Percentiles rank a stretch among this genome's conserved stretches.
Evolutionary conservation across 495 filamentous ascomycete genomes (phyloP).

Genomic region (Paragyromitra xinjiangensis): DNA sequence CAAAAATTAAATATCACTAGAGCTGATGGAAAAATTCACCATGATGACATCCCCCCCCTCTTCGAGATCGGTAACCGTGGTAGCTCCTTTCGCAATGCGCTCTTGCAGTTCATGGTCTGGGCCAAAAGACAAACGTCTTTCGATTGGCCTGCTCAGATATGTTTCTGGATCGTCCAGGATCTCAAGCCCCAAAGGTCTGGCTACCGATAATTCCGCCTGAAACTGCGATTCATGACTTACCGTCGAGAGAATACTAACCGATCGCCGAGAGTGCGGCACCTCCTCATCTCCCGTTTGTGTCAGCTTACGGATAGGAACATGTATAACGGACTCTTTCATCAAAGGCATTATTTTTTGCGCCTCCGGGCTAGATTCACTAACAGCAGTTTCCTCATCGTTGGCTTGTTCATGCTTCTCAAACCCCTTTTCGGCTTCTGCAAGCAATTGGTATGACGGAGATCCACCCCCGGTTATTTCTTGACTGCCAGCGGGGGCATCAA

Average conservation of each 20-base stretch:
- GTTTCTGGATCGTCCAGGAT: constrained; percentile 23
- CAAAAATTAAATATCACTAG: not conserved
- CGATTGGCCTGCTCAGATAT: constrained; percentile 28
- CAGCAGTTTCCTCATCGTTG: not conserved
- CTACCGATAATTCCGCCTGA: constrained; percentile 9
- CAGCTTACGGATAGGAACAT: constrained; percentile 10
- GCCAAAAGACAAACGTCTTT: constrained; percentile 41
- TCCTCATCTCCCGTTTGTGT: constrained; percentile 27
- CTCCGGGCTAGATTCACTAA: constrained; percentile 8
- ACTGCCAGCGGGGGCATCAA: constrained; percentile 26
- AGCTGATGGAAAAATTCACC: constrained; percentile 19
- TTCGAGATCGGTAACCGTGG: not conserved
- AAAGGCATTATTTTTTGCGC: constrained; percentile 31
- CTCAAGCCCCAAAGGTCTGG: not conserved
- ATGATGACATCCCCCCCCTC: constrained; percentile 37
- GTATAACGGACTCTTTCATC: constrained; percentile 36
- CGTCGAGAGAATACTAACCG: constrained; percentile 17
- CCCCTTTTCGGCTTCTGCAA: constrained; percentile 40
- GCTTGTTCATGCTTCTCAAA: constrained; percentile 23
- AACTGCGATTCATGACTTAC: constrained; percentile 23
- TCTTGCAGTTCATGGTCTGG: constrained; percentile 38
- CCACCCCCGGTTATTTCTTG: constrained; percentile 30
- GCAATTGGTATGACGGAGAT: constrained; percentile 42
- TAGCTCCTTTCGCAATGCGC: constrained; percentile 30
- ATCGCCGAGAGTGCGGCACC: constrained; percentile 2